Evolutionary conservation across 2,329 filamentous ascomycete species (phyloP).

Genomic region (Aspergillus neotritici): DNA sequence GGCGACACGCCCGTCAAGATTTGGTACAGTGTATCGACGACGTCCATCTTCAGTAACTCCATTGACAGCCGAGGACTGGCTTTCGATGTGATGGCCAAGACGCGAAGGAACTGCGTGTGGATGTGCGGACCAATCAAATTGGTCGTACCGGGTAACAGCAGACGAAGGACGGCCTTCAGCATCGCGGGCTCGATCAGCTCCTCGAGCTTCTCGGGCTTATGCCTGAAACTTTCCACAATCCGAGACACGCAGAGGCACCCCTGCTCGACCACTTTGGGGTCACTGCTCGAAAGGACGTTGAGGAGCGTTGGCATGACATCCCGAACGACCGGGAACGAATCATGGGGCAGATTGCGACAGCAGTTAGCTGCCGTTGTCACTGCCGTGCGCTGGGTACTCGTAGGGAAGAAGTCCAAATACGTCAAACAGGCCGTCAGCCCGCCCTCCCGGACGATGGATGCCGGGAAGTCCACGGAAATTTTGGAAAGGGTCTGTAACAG

Average conservation of each 20-base stretch:
- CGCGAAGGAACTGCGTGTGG: constrained; percentile 91
- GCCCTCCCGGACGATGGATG: constrained; percentile 90
- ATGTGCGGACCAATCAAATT: constrained; percentile 92
- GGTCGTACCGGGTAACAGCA: constrained; percentile 87
- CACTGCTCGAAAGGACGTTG: constrained; percentile 82
- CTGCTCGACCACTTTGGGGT: constrained; percentile 95
- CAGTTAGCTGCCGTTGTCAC: constrained; percentile 98
- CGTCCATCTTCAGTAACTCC: constrained; percentile 90
- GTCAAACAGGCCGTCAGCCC: constrained; percentile 92
- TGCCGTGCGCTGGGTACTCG: constrained; percentile 90
- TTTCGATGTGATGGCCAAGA: constrained; percentile 82
- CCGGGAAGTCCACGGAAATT: constrained; percentile 92
- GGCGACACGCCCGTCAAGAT: constrained; percentile 94
- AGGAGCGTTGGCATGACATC: constrained; percentile 96
- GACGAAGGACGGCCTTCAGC: constrained; percentile 74
- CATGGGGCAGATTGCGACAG: constrained; percentile 91
- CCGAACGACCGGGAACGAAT: constrained; percentile 83
- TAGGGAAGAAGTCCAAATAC: constrained; percentile 95
- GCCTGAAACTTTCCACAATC: constrained; percentile 95
- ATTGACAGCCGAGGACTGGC: constrained; percentile 82
- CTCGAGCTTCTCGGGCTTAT: constrained; percentile 80
- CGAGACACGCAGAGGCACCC: constrained; percentile 91
- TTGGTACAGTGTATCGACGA: constrained; percentile 96
- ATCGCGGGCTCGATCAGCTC: constrained; percentile 85
- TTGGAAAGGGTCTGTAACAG: constrained; percentile 74